phyloP scores from a whole-genome alignment of 2,329 filamentous ascomycete species.

The Bimuria novae-zelandiae region DNA sequence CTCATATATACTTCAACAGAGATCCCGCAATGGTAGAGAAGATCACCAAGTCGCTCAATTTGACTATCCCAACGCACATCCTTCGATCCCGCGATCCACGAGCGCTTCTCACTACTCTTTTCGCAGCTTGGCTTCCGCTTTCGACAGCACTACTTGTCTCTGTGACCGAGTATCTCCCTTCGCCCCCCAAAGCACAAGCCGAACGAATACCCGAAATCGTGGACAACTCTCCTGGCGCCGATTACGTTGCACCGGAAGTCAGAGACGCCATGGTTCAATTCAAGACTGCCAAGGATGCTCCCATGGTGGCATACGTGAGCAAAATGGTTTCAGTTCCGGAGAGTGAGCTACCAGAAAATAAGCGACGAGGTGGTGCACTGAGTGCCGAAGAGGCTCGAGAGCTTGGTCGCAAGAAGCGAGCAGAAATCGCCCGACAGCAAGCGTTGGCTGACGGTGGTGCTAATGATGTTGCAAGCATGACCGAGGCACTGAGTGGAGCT shows the following conservation, averaged over 20 bases:
- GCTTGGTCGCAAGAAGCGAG: conserved; percentile 82
- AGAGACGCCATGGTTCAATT: conserved; percentile 84
- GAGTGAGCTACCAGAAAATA: conserved; percentile 89
- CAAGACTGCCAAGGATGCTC: conserved; percentile 69
- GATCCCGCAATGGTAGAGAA: conserved; percentile 85
- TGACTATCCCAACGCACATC: conserved; percentile 84
- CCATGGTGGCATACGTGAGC: conserved; percentile 92
- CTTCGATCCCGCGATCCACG: conserved; percentile 82
- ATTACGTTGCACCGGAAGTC: conserved; percentile 69
- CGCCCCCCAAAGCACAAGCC: conserved; percentile 78
- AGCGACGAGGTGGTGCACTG: conserved; percentile 67
- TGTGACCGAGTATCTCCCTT: conserved; percentile 89
- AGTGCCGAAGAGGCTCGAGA: conserved; percentile 90
- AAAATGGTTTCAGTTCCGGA: conserved; percentile 97
- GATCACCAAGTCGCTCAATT: conserved; percentile 87
- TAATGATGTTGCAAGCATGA: conserved; percentile 58
- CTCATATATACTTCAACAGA: conserved; percentile 52
- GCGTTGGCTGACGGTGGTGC: conserved; percentile 54
- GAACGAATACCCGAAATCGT: conserved; percentile 79
- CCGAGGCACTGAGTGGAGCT: conserved; percentile 64
- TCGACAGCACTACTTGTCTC: conserved; percentile 93
- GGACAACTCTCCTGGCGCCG: conserved; percentile 75
- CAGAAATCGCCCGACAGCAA: conserved; percentile 82
- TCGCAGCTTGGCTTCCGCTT: conserved; percentile 86
- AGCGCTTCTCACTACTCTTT: conserved; percentile 82